Conservation (phyloP, 1,284 basidiomycete genomes). For the Cutaneotrichosporon arboriforme region DNA sequence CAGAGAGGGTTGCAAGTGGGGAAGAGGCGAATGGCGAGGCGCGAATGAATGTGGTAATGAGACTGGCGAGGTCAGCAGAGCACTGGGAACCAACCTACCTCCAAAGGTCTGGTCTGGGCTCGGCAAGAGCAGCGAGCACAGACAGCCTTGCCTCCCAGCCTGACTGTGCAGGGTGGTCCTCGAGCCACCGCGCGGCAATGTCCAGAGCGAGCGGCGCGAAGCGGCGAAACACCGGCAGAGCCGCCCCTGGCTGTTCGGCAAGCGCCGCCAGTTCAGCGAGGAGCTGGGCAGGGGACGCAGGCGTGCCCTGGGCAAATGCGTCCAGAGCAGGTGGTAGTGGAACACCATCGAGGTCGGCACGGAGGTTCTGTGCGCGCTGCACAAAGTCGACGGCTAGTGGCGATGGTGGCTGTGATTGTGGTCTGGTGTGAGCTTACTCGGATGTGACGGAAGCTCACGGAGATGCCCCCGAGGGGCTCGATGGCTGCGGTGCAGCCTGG, state of each 20-base stretch:
- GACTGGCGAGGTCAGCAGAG: conserved; percentile 16
- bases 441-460: conserved; percentile 1
- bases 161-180: conserved; percentile 13
- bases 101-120: conserved; percentile 39
- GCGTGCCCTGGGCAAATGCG: background rate
- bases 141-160: conserved; percentile 32
- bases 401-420: background rate
- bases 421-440: conserved; percentile 1
- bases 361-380: conserved; percentile 3
- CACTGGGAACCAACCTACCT: conserved; percentile 26
- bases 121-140: conserved; percentile 29
- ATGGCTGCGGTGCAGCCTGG: conserved; percentile 3
- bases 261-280: conserved; percentile 26
- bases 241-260: conserved; percentile 18
- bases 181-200: conserved; percentile 39
- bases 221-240: conserved; percentile 22
- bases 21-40: conserved; percentile 29
- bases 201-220: conserved; percentile 39
- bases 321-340: background rate
- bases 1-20: conserved; percentile 22
- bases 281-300: conserved; percentile 9
- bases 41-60: conserved; percentile 21
- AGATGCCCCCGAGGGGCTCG: background rate
- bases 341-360: conserved; percentile 8
- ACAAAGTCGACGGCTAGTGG: conserved; percentile 11